Evolutionary conservation across 2,329 filamentous ascomycete genomes (phyloP).

Genomic region (Emydomyces testavorans): DNA sequence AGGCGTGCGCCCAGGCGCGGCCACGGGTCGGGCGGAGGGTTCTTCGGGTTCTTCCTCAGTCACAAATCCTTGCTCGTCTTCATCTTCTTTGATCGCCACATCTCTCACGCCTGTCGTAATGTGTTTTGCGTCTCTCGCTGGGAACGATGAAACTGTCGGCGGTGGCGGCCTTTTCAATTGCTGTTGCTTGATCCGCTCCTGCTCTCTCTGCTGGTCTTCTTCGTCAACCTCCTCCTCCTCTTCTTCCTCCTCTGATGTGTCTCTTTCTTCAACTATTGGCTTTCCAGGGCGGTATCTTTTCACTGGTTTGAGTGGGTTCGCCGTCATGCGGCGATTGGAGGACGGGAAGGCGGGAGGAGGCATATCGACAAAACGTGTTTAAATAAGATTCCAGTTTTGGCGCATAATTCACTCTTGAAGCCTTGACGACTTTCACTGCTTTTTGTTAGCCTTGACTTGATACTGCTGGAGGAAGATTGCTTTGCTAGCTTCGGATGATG

Average conservation of each 20-base stretch:
- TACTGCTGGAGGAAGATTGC: too few relatives aligned
- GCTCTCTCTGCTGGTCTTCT: background rate
- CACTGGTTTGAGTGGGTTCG: constrained; percentile 65
- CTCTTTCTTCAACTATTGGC: constrained; percentile 41
- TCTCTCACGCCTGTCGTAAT: constrained; percentile 25
- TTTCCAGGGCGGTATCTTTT: constrained; percentile 79
- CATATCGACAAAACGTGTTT: constrained; percentile 1
- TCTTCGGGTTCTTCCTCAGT: constrained; percentile 41
- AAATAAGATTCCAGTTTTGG: too few relatives aligned
- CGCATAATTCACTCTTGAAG: too few relatives aligned
- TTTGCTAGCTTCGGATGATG: background rate
- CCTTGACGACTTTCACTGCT: background rate
- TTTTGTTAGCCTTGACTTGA: too few relatives aligned
- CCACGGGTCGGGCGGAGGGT: constrained; percentile 3
- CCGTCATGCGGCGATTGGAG: constrained; percentile 62
- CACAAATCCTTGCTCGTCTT: constrained; percentile 49
- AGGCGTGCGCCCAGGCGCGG: background rate
- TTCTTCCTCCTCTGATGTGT: constrained; percentile 41
- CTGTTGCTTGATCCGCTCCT: constrained; percentile 12
- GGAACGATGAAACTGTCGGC: constrained; percentile 34
- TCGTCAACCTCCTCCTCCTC: constrained; percentile 41
- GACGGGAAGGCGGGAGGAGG: constrained; percentile 34
- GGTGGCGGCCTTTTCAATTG: constrained; percentile 36
- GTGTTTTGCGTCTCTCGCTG: constrained; percentile 24
- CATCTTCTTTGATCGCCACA: constrained; percentile 33